A percentile compares a stretch with the other conserved stretches of the same genome.
Evolutionary conservation across 106 monocot species (phyloP).

Genomic region (Dendrobium officinale): DNA sequence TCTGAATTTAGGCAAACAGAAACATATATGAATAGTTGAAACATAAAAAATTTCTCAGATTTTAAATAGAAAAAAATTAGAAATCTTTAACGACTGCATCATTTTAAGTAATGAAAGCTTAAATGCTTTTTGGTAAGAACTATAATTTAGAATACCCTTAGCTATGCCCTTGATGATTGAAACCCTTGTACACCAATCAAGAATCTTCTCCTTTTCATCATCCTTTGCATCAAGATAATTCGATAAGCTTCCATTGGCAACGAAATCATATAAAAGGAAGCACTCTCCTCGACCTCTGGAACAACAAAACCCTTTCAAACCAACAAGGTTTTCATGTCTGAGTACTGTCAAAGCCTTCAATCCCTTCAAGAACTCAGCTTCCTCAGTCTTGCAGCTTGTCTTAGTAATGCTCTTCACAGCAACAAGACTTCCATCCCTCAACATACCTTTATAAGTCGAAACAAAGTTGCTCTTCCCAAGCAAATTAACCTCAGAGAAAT

Average conservation of each 20-base stretch:
- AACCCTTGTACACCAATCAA: conserved; percentile 68
- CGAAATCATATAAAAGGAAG: conserved; percentile 74
- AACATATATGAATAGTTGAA: too few species aligned
- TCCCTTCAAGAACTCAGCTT: conserved; percentile 70
- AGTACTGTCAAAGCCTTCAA: conserved; percentile 44
- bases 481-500: conserved; percentile 79
- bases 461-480: conserved; percentile 54
- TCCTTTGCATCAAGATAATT: conserved; percentile 51
- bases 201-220: conserved; percentile 22
- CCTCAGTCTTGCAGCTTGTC: conserved; percentile 65
- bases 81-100: neutral
- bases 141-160: conserved; percentile 40
- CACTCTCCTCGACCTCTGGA: conserved; percentile 77
- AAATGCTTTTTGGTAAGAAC: neutral
- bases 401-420: conserved; percentile 65
- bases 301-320: conserved; percentile 70
- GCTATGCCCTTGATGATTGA: conserved; percentile 80
- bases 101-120: neutral
- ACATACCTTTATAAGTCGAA: conserved; percentile 58
- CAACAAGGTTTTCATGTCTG: conserved; percentile 59
- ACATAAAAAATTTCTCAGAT: neutral
- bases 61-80: neutral
- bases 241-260: conserved; percentile 56
- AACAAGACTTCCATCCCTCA: conserved; percentile 61
- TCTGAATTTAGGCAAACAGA: too few species aligned